These are phyloP conservation scores for Thelonectria discophora DNA, from an alignment of 2,329 filamentous ascomycete genomes.

Conservation along the genomic window DNA sequence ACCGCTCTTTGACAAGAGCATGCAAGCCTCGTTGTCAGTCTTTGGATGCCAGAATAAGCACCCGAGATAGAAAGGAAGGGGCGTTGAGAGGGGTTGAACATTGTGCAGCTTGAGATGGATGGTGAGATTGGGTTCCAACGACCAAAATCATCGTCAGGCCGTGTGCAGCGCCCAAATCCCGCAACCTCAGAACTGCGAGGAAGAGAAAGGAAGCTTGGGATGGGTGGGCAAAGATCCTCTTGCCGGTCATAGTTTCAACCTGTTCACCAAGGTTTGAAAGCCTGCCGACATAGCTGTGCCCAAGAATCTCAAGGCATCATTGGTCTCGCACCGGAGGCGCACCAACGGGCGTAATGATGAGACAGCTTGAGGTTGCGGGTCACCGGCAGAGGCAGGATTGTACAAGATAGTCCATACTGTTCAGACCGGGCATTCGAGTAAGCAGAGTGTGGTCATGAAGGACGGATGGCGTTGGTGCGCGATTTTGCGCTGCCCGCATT, in stretches of 20 bases:
- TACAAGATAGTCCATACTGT: too few relatives aligned
- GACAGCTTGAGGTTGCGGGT: too few relatives aligned
- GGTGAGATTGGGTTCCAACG: slow-evolving; percentile 7
- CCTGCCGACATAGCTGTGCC: neutral
- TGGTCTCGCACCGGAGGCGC: neutral
- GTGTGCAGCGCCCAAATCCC: neutral
- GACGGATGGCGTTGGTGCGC: too few relatives aligned
- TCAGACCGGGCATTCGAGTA: too few relatives aligned
- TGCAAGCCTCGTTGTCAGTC: slow-evolving; percentile 7
- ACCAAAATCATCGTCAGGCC: neutral
- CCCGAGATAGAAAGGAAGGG: neutral
- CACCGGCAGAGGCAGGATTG: too few relatives aligned
- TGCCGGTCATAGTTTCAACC: neutral
- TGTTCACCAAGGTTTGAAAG: neutral
- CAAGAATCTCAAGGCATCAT: neutral
- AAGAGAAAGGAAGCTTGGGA: neutral
- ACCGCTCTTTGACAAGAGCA: slow-evolving; percentile 6
- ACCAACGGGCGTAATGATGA: too few relatives aligned
- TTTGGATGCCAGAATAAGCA: neutral
- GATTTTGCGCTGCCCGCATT: too few relatives aligned
- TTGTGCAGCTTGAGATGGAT: slow-evolving; percentile 4
- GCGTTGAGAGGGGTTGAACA: slow-evolving; percentile 2
- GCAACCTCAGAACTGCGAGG: neutral
- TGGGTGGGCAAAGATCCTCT: neutral
- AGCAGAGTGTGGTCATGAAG: too few relatives aligned